Percentiles rank a stretch among this genome's conserved stretches.
These are phyloP conservation scores for Xylaria sp. DNA, from an alignment of 2,329 filamentous ascomycete genomes.

Conservation along the genomic window DNA sequence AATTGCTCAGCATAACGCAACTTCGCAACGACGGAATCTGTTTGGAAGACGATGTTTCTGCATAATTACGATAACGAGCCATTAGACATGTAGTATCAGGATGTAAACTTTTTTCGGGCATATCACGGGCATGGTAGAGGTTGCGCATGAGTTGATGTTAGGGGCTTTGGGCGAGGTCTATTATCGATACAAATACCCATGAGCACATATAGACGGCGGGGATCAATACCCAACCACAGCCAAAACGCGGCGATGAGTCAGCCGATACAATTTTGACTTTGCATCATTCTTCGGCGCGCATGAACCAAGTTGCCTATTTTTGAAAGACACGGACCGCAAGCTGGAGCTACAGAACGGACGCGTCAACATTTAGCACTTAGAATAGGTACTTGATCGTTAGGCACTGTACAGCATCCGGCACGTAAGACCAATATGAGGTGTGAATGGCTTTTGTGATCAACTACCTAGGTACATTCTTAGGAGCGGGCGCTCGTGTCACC, in stretches of 20 bases:
- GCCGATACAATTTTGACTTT: neutral
- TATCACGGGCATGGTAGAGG: slow-evolving; percentile 13
- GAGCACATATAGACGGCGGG: slow-evolving; percentile 2
- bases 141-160: slow-evolving; percentile 16
- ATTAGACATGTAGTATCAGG: slow-evolving; percentile 25
- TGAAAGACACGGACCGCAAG: too few species aligned
- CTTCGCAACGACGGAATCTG: neutral
- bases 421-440: neutral
- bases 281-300: too few species aligned
- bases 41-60: slow-evolving; percentile 24
- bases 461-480: neutral
- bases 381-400: too few species aligned
- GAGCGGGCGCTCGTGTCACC: neutral
- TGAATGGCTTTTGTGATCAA: neutral
- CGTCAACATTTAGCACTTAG: neutral
- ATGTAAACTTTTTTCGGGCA: slow-evolving; percentile 5
- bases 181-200: slow-evolving; percentile 19
- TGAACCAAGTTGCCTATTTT: too few species aligned
- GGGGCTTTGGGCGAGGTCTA: neutral
- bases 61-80: slow-evolving; percentile 28
- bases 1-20: neutral
- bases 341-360: neutral
- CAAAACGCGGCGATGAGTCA: neutral
- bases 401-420: neutral
- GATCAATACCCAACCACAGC: slow-evolving; percentile 13